phyloP scores from a whole-genome alignment of 441 rosid species.

The Pelargonium myrrhifolium region DNA sequence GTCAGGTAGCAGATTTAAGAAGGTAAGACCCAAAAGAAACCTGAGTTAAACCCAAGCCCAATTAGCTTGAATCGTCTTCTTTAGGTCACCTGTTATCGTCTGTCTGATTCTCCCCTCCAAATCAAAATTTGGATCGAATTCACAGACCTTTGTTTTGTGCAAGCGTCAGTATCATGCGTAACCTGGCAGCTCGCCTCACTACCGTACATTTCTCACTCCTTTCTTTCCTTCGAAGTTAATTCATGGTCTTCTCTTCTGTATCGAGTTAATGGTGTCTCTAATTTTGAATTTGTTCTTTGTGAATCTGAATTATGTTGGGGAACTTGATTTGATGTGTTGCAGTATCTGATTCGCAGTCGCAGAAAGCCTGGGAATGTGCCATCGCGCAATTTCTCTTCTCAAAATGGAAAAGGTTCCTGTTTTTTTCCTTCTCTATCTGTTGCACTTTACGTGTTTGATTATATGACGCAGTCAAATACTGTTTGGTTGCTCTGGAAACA shows the following conservation, averaged over 20 bases:
- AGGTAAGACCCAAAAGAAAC: too few relatives aligned
- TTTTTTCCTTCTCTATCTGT: background rate
- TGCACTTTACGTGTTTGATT: too few relatives aligned
- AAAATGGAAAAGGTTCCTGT: background rate
- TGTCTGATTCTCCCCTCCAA: too few relatives aligned
- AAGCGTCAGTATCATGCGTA: background rate
- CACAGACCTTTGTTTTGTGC: background rate
- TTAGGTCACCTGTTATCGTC: too few relatives aligned
- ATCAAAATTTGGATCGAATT: background rate
- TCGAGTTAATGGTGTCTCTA: background rate
- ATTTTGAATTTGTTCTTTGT: background rate
- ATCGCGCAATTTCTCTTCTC: background rate
- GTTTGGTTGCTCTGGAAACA: background rate
- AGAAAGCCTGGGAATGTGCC: background rate
- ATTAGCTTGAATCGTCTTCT: too few relatives aligned
- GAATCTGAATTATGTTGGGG: background rate
- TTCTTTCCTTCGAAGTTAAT: background rate
- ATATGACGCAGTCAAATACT: background rate
- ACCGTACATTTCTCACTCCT: background rate
- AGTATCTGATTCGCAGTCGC: background rate
- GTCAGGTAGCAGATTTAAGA: too few relatives aligned
- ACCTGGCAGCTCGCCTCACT: background rate
- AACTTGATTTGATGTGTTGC: background rate
- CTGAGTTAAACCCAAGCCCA: too few relatives aligned
- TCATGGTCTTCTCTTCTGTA: background rate